Percentiles rank a stretch among this genome's conserved stretches.
phyloP scores from a whole-genome alignment of 202 grass and related monocot species.

The Alloteropsis angusta region DNA sequence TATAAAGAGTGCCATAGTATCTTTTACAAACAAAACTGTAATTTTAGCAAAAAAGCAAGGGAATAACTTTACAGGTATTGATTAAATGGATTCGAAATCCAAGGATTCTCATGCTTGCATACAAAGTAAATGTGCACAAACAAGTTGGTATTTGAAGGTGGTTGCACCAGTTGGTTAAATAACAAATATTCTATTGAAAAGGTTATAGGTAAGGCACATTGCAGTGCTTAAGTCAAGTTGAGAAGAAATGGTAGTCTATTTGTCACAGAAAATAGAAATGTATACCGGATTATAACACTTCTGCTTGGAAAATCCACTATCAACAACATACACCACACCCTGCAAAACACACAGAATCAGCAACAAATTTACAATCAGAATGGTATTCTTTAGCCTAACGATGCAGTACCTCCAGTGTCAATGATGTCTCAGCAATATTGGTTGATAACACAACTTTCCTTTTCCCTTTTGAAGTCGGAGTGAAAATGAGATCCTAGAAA shows the following conservation, averaged over 20 bases:
- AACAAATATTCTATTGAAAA: neutral
- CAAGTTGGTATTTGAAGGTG: constrained; percentile 4
- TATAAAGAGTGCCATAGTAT: neutral
- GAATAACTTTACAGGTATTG: constrained; percentile 1
- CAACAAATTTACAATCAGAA: neutral
- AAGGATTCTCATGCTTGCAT: no score
- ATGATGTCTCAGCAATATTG: constrained; percentile 92
- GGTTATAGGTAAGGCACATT: neutral
- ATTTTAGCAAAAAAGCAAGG: neutral
- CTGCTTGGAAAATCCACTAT: constrained; percentile 98
- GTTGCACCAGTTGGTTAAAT: neutral
- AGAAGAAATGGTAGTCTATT: neutral
- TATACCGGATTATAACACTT: constrained; percentile 95
- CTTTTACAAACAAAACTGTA: neutral
- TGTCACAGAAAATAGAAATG: neutral
- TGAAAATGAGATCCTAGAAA: constrained; percentile 88
- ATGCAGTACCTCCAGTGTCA: constrained; percentile 75
- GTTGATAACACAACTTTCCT: constrained; percentile 98
- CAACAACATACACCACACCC: constrained; percentile 87
- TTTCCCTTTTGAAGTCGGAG: constrained; percentile 73
- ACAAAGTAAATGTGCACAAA: neutral
- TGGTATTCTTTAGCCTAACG: neutral
- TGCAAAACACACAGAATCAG: constrained; percentile 43
- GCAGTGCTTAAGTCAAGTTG: neutral
- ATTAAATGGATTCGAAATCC: neutral